Base-by-base conservation (phyloP, 257 asterid genomes). In the Asclepias syriaca region DNA sequence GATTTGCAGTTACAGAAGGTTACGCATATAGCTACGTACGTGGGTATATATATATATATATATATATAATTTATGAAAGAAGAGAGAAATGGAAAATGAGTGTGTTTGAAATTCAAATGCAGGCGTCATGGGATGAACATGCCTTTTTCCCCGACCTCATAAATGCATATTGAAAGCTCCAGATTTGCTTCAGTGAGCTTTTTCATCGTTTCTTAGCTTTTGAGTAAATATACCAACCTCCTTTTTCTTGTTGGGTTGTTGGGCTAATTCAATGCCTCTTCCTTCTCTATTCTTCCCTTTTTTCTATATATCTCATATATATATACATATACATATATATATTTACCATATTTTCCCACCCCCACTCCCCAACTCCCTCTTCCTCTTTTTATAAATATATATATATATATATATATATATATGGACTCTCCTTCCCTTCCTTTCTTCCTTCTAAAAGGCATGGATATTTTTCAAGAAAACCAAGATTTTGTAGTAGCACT, bases 131-230 rank as follows among this genome's bases (percentile, higher is more conserved):
- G 84, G 75, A 81, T 58, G 72, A 77, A 66, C 80, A 77, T 79
- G 84, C 83, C 85, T 68, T 85, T 85, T 78, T 73, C 83, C 83
- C 88, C 87, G 83, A 83, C 89, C 89, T 86, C 84, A 89, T 89
- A 87, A 91, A 91, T 91, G 92, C 90, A 86, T 63, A 83, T 82
- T 79, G 78, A 85, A 69, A 84, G 81, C 87, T 79, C 87, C 89
- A 87, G 89, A 85, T 85, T 82, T 83, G 93, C 88, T 84, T 77
- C 90, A 78, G 81, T 85, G 73, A 77, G 86, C 91, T 86, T 87
- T 88, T 89, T 83, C 92, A 85, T 88, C 74, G 76, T 75, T 78
- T 63, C 74, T 46, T 81, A 78, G 81, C 83, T 81, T 78, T 81
- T 29, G 78, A 78, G 82, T 78, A 78, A 81, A 81, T 78, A 81